A percentile compares a stretch with the other conserved stretches of the same genome.
Conservation (phyloP, 441 rosid species). For the Arabidopsis hybrid region DNA sequence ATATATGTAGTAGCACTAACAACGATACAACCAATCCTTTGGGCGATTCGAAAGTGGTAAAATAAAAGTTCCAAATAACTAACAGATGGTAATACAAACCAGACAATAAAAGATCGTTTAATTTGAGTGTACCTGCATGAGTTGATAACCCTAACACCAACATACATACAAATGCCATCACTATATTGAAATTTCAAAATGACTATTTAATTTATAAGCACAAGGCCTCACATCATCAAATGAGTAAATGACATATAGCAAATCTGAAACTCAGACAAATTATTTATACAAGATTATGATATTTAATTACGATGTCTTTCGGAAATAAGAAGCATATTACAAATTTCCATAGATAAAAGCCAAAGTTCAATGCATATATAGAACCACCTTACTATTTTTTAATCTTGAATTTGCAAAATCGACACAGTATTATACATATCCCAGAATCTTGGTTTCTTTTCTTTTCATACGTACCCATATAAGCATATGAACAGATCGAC, state of each 20-base stretch:
- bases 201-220: not conserved
- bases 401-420: constrained; percentile 3
- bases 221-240: not conserved
- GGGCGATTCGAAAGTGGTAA: not conserved
- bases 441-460: constrained; percentile 36
- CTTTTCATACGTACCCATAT: constrained; percentile 20
- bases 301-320: not conserved
- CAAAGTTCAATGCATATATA: constrained; percentile 20
- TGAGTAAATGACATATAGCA: not conserved
- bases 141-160: constrained; percentile 8
- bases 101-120: not conserved
- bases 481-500: constrained; percentile 12
- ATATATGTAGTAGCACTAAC: not conserved
- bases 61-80: not conserved
- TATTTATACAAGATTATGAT: not conserved
- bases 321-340: constrained; percentile 6
- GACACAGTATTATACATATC: constrained; percentile 32
- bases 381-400: constrained; percentile 11
- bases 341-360: not conserved
- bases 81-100: not conserved
- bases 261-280: not conserved
- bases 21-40: not conserved
- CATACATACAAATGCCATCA: not conserved
- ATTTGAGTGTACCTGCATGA: not conserved
- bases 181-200: not conserved